Base-by-base conservation (phyloP, 805 yeast species). In the Ogataea siamensis region DNA sequence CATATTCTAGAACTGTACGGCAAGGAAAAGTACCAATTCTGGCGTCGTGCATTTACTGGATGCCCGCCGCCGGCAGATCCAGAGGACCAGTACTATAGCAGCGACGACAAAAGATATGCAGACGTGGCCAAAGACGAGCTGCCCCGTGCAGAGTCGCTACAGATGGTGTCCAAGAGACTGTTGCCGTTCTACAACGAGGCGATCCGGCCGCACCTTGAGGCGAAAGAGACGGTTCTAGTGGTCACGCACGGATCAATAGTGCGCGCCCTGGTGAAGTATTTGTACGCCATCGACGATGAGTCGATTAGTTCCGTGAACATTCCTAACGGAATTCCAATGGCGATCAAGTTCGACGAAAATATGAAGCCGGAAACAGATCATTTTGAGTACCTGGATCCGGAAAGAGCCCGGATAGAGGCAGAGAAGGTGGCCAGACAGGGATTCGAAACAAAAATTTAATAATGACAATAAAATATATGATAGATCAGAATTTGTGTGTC, bases 171-270 rank as follows among this genome's bases (percentile, higher is more conserved):
- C 28, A 70, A 71, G 49, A 64, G 95, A 64, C 60, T 84, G 52
- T 66, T 73, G 45, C 87, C 86, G 17, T 78, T 80, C 62, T 70
- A 71, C 58, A 68, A 71, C 38, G 67, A 70, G 32, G 70, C 71
- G n/a, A 68, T 79, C 29, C 66, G 74, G 42, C 58, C 65, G 31
- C 74, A 72, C 45, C 62, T 78, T 47, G 56, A 63, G 49, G 57
- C 62, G 5, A 74, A 70, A 27, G 75, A 78, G 54, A 74, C 78
- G 22, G 82, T 83, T 12, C 57, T 85, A 40, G 62, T 84, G 44
- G 84, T 85, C 35, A 87, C 86, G 10, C 95, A 85, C 70, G 95
- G 95, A 28, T 80, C 86, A 58, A 77, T 89, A 5, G 83, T 83
- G 43, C 71, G 95, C 57, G 85, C 88, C 7, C 65, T 85, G 41